Percentiles rank a stretch among this genome's conserved stretches.
Conservation (phyloP, 1,284 basidiomycete genomes). For the Cerioporus squamosus region DNA sequence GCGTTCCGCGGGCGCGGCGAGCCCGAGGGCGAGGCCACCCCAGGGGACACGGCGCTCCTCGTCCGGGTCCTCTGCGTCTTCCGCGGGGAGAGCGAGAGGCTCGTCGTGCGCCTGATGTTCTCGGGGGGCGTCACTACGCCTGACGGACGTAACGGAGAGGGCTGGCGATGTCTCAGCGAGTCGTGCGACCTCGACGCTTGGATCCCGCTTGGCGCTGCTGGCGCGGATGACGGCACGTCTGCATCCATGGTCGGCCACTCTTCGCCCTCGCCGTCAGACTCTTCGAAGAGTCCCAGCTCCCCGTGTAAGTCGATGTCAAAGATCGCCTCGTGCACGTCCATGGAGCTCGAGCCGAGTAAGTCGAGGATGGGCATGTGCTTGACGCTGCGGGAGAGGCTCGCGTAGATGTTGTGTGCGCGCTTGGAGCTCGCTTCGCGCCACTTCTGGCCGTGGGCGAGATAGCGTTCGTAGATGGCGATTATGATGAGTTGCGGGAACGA, state of each 20-base stretch:
- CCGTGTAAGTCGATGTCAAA: slow-evolving; percentile 70
- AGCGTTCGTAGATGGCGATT: slow-evolving; percentile 84
- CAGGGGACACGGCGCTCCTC: slow-evolving; percentile 12
- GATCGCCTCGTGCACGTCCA: slow-evolving; percentile 74
- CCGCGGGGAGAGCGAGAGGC: slow-evolving; percentile 23
- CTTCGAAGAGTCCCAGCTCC: slow-evolving; percentile 40
- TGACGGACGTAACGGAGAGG: background rate
- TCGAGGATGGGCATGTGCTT: slow-evolving; percentile 76
- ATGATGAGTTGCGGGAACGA: slow-evolving; percentile 79
- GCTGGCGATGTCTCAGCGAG: slow-evolving; percentile 26
- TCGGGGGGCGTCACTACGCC: slow-evolving; percentile 5
- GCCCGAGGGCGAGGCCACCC: slow-evolving; percentile 16
- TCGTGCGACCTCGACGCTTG: slow-evolving; percentile 49
- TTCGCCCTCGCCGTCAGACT: slow-evolving; percentile 41
- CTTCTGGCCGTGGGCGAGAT: slow-evolving; percentile 53
- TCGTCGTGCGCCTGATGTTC: slow-evolving; percentile 20
- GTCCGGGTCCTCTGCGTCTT: slow-evolving; percentile 14
- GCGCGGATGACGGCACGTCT: slow-evolving; percentile 5
- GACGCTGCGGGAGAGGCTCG: slow-evolving; percentile 67
- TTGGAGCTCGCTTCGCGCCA: slow-evolving; percentile 54
- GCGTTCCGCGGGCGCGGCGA: slow-evolving; percentile 25
- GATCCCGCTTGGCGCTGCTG: slow-evolving; percentile 30
- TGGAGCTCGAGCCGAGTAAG: slow-evolving; percentile 65
- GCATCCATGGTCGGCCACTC: background rate
- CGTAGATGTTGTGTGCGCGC: slow-evolving; percentile 60